Percentiles rank a stretch among this genome's conserved stretches.
These are phyloP conservation scores for Brasenia schreberi DNA, from an alignment of 164 flowering plant genomes.

Conservation along the genomic window DNA sequence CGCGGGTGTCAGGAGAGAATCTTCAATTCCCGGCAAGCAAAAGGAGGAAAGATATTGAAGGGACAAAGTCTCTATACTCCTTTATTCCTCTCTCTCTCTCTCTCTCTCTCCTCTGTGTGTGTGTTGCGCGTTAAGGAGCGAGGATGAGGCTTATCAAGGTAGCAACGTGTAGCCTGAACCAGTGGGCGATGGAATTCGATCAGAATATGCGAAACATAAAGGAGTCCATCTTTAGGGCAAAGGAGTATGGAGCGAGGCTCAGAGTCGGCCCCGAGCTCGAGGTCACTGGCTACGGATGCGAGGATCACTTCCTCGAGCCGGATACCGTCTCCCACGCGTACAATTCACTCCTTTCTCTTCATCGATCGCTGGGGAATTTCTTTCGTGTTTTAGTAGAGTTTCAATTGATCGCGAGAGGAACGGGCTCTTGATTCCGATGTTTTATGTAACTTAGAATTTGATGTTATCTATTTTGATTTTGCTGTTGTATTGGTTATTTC, in stretches of 20 bases:
- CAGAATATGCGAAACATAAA: constrained; percentile 66
- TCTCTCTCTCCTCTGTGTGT: too few relatives aligned
- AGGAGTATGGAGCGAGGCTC: constrained; percentile 68
- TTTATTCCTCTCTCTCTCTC: too few relatives aligned
- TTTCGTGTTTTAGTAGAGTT: too few relatives aligned
- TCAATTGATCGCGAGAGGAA: too few relatives aligned
- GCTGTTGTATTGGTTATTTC: too few relatives aligned
- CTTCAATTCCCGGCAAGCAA: too few relatives aligned
- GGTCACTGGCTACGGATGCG: constrained; percentile 94
- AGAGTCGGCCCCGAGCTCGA: constrained; percentile 98
- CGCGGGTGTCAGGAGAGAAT: too few relatives aligned
- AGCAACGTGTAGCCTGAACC: constrained; percentile 94
- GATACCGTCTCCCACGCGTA: constrained; percentile 87
- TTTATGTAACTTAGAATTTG: too few relatives aligned
- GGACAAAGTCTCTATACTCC: too few relatives aligned
- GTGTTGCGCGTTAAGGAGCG: not conserved
- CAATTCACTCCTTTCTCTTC: constrained; percentile 1
- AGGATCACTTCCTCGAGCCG: constrained; percentile 92
- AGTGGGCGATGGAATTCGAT: constrained; percentile 99
- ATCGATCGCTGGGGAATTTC: not conserved
- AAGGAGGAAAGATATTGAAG: not conserved
- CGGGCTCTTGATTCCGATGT: too few relatives aligned
- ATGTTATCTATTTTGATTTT: too few relatives aligned
- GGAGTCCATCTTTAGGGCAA: constrained; percentile 63
- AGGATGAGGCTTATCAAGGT: constrained; percentile 83